Percentiles rank a stretch among this genome's conserved stretches.
These are phyloP conservation scores for Amanita rubescens DNA, from an alignment of 768 basidiomycete species.

Conservation along the genomic window DNA sequence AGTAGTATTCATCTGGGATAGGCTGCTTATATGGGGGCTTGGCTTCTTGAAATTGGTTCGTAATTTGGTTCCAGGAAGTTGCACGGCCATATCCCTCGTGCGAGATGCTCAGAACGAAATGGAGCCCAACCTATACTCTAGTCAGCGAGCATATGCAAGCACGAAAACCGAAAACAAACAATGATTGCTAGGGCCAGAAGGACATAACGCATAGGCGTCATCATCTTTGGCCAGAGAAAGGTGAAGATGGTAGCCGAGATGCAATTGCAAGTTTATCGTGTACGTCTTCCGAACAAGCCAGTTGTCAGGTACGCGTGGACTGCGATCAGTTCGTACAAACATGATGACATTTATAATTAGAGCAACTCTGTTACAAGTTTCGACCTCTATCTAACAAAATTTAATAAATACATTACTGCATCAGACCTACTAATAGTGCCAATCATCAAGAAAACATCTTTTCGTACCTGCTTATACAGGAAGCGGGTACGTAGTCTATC, in stretches of 20 bases:
- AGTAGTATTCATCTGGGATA: constrained; percentile 54
- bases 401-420: too few species aligned
- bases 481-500: constrained; percentile 34
- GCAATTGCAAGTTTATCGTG: neutral
- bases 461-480: constrained; percentile 34
- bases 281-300: neutral
- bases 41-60: constrained; percentile 25
- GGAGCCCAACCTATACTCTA: constrained; percentile 39
- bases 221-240: constrained; percentile 29
- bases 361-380: too few species aligned
- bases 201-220: constrained; percentile 49
- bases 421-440: neutral
- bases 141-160: neutral
- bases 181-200: constrained; percentile 42
- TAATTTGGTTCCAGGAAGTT: constrained; percentile 43
- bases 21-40: constrained; percentile 47
- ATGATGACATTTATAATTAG: too few species aligned
- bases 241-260: neutral
- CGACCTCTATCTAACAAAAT: too few species aligned
- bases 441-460: constrained; percentile 21
- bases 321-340: neutral
- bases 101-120: constrained; percentile 60
- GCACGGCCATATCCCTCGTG: constrained; percentile 57
- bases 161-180: constrained; percentile 20
- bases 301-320: neutral